Evolutionary conservation across 2,329 filamentous ascomycete species (phyloP).

Genomic region (Capronia coronata): DNA sequence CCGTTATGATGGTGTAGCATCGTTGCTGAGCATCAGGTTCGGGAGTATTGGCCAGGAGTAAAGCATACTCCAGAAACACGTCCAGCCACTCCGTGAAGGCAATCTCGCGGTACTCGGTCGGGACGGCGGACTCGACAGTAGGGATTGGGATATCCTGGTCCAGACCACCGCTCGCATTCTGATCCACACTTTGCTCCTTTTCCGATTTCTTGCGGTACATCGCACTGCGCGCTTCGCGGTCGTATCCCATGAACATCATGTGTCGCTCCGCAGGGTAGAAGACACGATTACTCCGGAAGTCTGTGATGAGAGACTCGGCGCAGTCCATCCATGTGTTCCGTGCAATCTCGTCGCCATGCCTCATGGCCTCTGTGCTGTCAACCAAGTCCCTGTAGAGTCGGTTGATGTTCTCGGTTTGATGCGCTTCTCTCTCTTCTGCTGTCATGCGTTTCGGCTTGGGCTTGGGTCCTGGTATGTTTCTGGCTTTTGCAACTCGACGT

Average conservation of each 20-base stretch:
- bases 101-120: conserved; percentile 62
- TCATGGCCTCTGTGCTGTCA: conserved; percentile 44
- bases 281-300: conserved; percentile 54
- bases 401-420: conserved; percentile 39
- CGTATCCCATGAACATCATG: conserved; percentile 47
- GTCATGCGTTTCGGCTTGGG: conserved; percentile 28
- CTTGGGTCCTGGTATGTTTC: conserved; percentile 17
- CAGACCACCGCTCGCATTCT: neutral
- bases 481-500: conserved; percentile 1
- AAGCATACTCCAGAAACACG: conserved; percentile 79
- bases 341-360: conserved; percentile 45
- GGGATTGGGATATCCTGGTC: conserved; percentile 16
- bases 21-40: conserved; percentile 60
- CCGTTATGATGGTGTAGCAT: conserved; percentile 67
- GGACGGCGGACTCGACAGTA: conserved; percentile 11
- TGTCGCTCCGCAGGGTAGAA: conserved; percentile 52
- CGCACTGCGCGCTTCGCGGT: conserved; percentile 35
- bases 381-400: conserved; percentile 43
- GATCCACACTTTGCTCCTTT: neutral
- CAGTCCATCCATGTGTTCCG: conserved; percentile 54
- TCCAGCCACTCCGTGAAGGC: conserved; percentile 81
- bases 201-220: conserved; percentile 27
- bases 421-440: conserved; percentile 32
- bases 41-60: conserved; percentile 59
- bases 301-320: conserved; percentile 52